Conservation (phyloP, 2,329 filamentous ascomycete genomes). For the Pseudogymnoascus pannorum region DNA sequence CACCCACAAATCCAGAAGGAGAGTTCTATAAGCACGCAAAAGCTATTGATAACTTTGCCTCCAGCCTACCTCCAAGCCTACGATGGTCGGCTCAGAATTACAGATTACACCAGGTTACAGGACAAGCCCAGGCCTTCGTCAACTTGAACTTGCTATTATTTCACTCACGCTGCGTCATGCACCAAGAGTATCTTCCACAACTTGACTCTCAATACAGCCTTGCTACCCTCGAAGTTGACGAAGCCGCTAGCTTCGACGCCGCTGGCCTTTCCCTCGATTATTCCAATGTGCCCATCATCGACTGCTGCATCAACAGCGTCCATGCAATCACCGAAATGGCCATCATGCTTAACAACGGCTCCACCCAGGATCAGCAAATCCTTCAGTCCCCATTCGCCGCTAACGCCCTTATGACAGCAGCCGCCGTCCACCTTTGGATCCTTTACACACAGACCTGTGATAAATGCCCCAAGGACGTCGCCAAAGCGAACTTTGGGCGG, state of each 20-base stretch:
- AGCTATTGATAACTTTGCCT: not conserved
- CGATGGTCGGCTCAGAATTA: constrained; percentile 10
- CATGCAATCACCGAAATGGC: constrained; percentile 10
- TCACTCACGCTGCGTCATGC: constrained; percentile 13
- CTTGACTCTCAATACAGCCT: constrained; percentile 13
- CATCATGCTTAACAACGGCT: not conserved
- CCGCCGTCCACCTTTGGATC: constrained; percentile 2
- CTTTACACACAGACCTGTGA: constrained; percentile 8
- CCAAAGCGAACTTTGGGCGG: not conserved
- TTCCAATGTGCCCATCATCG: not conserved
- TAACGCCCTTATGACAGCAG: constrained; percentile 9
- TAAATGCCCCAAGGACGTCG: constrained; percentile 9
- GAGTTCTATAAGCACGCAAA: not conserved
- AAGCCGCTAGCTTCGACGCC: not conserved
- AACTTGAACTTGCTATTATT: constrained; percentile 12
- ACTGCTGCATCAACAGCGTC: not conserved
- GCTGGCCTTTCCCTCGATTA: constrained; percentile 10
- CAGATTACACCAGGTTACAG: constrained; percentile 13
- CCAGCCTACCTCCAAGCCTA: not conserved
- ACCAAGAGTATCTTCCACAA: constrained; percentile 14
- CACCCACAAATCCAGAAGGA: not conserved
- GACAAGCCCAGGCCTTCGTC: constrained; percentile 14
- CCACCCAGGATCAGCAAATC: not conserved
- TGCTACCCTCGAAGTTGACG: not conserved
- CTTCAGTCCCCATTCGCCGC: constrained; percentile 10